Evolutionary conservation across 192 early-diverging fungal species (phyloP).

Genomic region (Podila horticola): DNA sequence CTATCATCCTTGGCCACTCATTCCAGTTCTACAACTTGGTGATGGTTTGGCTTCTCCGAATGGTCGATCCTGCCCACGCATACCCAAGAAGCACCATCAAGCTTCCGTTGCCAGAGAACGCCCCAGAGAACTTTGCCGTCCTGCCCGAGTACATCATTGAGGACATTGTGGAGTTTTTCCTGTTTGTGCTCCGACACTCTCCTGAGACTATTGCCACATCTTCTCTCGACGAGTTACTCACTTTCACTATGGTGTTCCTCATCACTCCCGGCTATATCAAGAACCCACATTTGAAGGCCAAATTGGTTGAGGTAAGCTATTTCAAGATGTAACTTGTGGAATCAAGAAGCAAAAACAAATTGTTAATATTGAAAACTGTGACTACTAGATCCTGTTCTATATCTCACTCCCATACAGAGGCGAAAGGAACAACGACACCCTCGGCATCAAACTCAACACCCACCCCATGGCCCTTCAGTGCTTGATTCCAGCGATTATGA

Average conservation of each 20-base stretch:
- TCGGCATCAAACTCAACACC: conserved; percentile 72
- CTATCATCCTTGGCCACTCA: conserved; percentile 66
- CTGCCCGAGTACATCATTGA: conserved; percentile 95
- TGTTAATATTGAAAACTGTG: not conserved
- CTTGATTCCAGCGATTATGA: conserved; percentile 85
- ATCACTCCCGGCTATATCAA: conserved; percentile 81
- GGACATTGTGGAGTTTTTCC: conserved; percentile 85
- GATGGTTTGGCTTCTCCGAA: conserved; percentile 88
- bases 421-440: conserved; percentile 66
- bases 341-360: not conserved
- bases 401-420: conserved; percentile 77
- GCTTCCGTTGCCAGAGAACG: conserved; percentile 65
- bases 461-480: conserved; percentile 79
- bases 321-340: not conserved
- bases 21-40: conserved; percentile 89
- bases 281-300: conserved; percentile 96
- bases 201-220: conserved; percentile 50
- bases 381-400: conserved; percentile 74
- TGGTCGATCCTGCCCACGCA: conserved; percentile 66
- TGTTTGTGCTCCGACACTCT: conserved; percentile 69
- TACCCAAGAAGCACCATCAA: conserved; percentile 58
- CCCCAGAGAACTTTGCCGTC: conserved; percentile 71
- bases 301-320: conserved; percentile 84
- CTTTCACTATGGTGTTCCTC: conserved; percentile 85
- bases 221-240: conserved; percentile 61